Evolutionary conservation across 1,284 basidiomycete genomes (phyloP).

Genomic region (Ceratobasidium sp.): DNA sequence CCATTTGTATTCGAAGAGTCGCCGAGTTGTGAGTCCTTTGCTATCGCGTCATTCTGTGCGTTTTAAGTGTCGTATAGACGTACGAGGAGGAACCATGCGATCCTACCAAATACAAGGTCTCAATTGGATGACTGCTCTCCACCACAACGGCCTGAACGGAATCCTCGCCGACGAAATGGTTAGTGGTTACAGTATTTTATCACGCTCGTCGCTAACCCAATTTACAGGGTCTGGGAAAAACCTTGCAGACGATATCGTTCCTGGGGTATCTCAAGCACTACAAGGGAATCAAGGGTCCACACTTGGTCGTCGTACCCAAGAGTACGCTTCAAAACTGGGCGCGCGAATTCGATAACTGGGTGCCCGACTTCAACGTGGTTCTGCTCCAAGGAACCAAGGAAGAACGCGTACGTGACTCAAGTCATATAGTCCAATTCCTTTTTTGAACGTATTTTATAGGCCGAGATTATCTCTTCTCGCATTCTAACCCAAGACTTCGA

Average conservation of each 20-base stretch:
- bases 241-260: constrained; percentile 97
- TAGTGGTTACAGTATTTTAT: constrained; percentile 49
- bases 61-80: constrained; percentile 65
- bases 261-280: constrained; percentile 94
- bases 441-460: constrained; percentile 54
- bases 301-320: constrained; percentile 97
- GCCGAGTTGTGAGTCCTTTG: constrained; percentile 77
- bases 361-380: constrained; percentile 88
- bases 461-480: constrained; percentile 80
- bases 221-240: constrained; percentile 93
- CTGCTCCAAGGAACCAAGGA: constrained; percentile 91
- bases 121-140: constrained; percentile 96
- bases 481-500: constrained; percentile 93
- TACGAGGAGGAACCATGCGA: constrained; percentile 89
- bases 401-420: constrained; percentile 71
- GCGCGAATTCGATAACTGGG: constrained; percentile 94
- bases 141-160: constrained; percentile 94
- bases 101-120: constrained; percentile 96
- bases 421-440: not conserved
- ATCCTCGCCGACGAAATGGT: constrained; percentile 97
- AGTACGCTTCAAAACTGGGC: constrained; percentile 98
- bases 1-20: constrained; percentile 89
- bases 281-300: constrained; percentile 81
- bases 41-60: constrained; percentile 45
- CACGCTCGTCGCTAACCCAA: not conserved